Base-by-base conservation (phyloP, 192 early-diverging fungal genomes). In the Coemansia sp. region DNA sequence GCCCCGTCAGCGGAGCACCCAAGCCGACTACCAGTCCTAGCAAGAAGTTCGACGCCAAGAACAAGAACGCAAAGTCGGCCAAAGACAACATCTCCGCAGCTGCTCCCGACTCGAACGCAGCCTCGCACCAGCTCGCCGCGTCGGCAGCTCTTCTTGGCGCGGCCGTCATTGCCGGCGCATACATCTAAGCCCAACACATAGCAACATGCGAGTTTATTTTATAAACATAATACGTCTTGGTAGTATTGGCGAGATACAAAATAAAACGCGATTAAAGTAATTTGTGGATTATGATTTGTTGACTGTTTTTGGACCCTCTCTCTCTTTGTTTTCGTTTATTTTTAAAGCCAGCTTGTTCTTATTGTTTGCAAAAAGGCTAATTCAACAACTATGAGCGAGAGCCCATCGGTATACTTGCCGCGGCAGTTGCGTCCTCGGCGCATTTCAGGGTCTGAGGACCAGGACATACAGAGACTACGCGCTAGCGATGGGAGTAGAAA, bases 141-240 rank as follows among this genome's bases (percentile, higher is more conserved):
- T 79, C 76, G 17, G 71, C 67, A 0, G 76, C 76, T 3, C 67
- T 79, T 55, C n/a, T 66, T 14, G 71, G 76, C 12, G 76, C 68
- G 10, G 76, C 64, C 17, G 67, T 68, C 38, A 51, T 70, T 25
- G 42, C 69, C 31, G 76, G 71, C n/a, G 64, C 76, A 23, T 71
- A 64, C 34, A 51, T 79, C 51, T 78, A 73, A 64, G 31, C 0
- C 2, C 1, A 2, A 19, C 31, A 31, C 31, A 31, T 31, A 31
- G 7, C 6, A 31, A 31, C 31, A 31, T 31, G 31, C 7, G 31
- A 31, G 31, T 31, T 31, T 31, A 31, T 40, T 57, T 57, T 56
- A 19, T 21, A 56, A 21, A 9, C 31, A 14, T 9, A 59, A 70
- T 52, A 28, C 31, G 31, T 5, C 31, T 6, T 31, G 31, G 6